A percentile compares a stretch with the other conserved stretches of the same genome.
These are phyloP conservation scores for Pyrenopolyporus hunteri DNA, from an alignment of 495 filamentous ascomycete species.

Conservation along the genomic window DNA sequence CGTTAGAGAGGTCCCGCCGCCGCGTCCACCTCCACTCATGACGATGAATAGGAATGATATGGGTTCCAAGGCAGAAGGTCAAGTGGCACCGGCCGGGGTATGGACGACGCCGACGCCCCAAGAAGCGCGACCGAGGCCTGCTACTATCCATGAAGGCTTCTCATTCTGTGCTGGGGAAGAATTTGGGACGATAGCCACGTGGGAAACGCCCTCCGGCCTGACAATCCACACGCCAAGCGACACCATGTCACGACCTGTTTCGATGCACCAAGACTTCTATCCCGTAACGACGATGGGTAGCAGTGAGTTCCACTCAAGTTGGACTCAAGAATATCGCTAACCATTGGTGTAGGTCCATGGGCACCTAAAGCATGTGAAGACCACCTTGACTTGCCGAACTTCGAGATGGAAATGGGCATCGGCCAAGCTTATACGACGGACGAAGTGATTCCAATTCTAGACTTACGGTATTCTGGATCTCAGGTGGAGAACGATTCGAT, in stretches of 20 bases:
- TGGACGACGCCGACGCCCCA: constrained; percentile 55
- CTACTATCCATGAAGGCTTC: constrained; percentile 65
- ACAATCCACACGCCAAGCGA: constrained; percentile 56
- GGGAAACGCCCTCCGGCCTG: constrained; percentile 60
- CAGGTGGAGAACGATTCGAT: constrained; percentile 50
- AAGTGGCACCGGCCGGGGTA: constrained; percentile 47
- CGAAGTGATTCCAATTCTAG: constrained; percentile 61
- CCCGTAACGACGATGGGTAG: constrained; percentile 55
- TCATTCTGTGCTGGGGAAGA: constrained; percentile 61
- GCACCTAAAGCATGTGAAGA: constrained; percentile 58
- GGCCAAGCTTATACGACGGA: constrained; percentile 62
- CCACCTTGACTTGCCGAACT: constrained; percentile 50
- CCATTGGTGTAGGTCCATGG: constrained; percentile 52
- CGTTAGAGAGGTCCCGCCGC: constrained; percentile 46
- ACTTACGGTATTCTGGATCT: constrained; percentile 52
- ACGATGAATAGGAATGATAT: constrained; percentile 52
- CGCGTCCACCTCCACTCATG: constrained; percentile 44
- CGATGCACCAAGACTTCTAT: constrained; percentile 61
- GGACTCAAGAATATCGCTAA: constrained; percentile 34
- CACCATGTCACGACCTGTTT: constrained; percentile 54
- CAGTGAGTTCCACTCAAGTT: constrained; percentile 50
- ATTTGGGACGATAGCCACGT: constrained; percentile 56
- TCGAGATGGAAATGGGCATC: constrained; percentile 59
- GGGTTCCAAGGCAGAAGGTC: constrained; percentile 45
- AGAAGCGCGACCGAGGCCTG: constrained; percentile 55